phyloP scores from a whole-genome alignment of 2,329 filamentous ascomycete species.

The Colletotrichum eleusines region DNA sequence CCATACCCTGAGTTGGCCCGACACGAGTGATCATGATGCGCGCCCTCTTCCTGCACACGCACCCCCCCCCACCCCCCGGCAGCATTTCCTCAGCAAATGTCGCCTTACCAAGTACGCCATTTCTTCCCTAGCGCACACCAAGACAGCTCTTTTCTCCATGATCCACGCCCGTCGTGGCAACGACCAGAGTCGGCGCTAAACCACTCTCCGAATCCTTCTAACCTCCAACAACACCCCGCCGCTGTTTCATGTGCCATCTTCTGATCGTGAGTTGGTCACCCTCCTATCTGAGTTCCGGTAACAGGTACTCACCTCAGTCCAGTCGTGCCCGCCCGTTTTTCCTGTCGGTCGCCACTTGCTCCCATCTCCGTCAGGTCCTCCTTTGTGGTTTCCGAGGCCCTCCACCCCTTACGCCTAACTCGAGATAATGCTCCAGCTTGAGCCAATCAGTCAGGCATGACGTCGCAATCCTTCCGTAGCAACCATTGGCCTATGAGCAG shows the following conservation, averaged over 20 bases:
- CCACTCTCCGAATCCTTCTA: not conserved
- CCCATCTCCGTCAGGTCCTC: not conserved
- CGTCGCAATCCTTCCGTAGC: not conserved
- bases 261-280: conserved; percentile 3
- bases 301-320: not conserved
- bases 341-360: not conserved
- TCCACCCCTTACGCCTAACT: not conserved
- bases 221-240: not conserved
- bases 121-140: not conserved
- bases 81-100: not conserved
- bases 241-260: not conserved
- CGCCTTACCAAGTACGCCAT: not conserved
- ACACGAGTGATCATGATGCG: not conserved
- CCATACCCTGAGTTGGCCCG: not conserved
- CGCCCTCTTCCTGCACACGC: not conserved
- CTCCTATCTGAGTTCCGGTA: not conserved
- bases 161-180: not conserved
- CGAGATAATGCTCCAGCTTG: not conserved
- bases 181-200: not conserved
- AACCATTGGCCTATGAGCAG: not conserved
- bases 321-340: not conserved
- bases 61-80: not conserved
- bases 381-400: not conserved
- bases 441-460: no score
- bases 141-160: not conserved